A percentile compares a stretch with the other conserved stretches of the same genome.
These are phyloP conservation scores for Talaromyces funiculosus DNA, from an alignment of 2,329 filamentous ascomycete genomes.

Conservation along the genomic window DNA sequence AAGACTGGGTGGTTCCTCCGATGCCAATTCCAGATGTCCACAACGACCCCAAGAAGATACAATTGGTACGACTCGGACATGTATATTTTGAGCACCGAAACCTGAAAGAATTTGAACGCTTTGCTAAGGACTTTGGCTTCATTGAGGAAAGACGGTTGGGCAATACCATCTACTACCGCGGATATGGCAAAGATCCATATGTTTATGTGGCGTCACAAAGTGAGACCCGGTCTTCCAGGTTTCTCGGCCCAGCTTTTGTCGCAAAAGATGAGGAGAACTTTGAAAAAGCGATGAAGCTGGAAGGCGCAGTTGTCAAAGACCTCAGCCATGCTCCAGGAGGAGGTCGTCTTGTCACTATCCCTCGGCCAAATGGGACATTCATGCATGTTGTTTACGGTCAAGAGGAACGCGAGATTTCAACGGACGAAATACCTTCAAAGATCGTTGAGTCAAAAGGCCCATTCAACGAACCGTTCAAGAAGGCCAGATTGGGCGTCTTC, in stretches of 20 bases:
- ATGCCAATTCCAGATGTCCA: constrained; percentile 17
- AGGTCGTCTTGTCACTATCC: constrained; percentile 24
- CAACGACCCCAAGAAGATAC: constrained; percentile 23
- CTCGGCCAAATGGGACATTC: constrained; percentile 50
- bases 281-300: constrained; percentile 42
- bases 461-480: constrained; percentile 19
- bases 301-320: constrained; percentile 50
- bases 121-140: constrained; percentile 30
- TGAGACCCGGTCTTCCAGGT: constrained; percentile 45
- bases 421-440: constrained; percentile 15
- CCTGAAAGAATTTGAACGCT: constrained; percentile 22
- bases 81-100: constrained; percentile 28
- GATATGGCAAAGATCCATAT: constrained; percentile 57
- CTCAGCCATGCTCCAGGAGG: constrained; percentile 29
- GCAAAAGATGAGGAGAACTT: constrained; percentile 55
- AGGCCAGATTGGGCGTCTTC: constrained; percentile 23
- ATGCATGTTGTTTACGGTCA: constrained; percentile 57
- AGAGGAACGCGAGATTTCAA: constrained; percentile 32
- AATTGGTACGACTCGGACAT: constrained; percentile 24
- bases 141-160: constrained; percentile 23
- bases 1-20: constrained; percentile 16
- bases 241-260: constrained; percentile 54
- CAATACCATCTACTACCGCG: constrained; percentile 53
- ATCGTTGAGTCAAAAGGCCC: constrained; percentile 16
- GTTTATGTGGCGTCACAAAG: constrained; percentile 53